Evolutionary conservation across 768 basidiomycete genomes (phyloP), one percentile per base, ranked within the genome.

Genomic region (Sistotremastrum niveocremeum): DNA sequence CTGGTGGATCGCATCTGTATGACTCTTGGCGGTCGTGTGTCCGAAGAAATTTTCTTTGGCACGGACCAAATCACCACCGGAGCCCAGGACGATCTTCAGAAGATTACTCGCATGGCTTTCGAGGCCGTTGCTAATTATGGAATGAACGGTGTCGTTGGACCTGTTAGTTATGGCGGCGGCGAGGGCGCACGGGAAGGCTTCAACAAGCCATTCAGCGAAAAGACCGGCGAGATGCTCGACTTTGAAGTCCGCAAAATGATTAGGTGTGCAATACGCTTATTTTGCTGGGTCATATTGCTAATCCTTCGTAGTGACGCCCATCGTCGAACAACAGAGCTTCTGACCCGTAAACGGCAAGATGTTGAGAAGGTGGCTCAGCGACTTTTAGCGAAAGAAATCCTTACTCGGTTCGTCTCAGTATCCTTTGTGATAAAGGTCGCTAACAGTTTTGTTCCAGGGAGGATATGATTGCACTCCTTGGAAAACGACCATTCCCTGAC

Each of bases 191-290:
- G 81, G 39, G 90, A 94, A 59, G 69, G 75, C 44, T 94, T 90
- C 83, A 87, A 87, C 44, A 99, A 99, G 61, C 95, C 94, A 4
- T 99, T 98, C 71, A 90, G 87, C 55, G 95, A 99, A 72, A 87
- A 85, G 64, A 98, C 95, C 1, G 88, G 84, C 1, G 86, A 98
- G 66, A 84, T 91, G 72, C 68, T 98, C 10, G 95, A 99, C 57
- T 61, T 60, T 6, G 81, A 91, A 64, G 93, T 98, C 20, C 82
- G 89, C 59, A 91, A 87, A 70, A 95, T 98, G 91, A 91, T 97
- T 55, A 83, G 74, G 72, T 84, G 59, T 58, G 56, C 57, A 29
- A 34, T 20, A 12, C 37, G 29, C 35, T 47, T 44, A 11, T 36
- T 8, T 34, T 41, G 20, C 37, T 39, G 41, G 1, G 39, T 41